Percentiles rank a stretch among this genome's conserved stretches.
Conservation (phyloP, 176 grass and related monocot genomes). For the Panicum miliaceum region DNA sequence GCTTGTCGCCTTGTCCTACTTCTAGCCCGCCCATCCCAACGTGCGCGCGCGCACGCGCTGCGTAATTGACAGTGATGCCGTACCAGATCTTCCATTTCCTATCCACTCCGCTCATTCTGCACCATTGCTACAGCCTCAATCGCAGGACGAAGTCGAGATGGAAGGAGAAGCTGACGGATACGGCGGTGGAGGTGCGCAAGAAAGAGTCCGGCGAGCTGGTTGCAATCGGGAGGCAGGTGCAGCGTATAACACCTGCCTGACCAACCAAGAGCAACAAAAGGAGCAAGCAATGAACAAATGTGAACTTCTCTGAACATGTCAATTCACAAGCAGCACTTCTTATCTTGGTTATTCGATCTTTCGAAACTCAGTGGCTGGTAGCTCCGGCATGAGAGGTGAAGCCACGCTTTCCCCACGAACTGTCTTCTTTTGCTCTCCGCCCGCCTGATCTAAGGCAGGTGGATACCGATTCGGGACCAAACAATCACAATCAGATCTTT, state of each 20-base stretch:
- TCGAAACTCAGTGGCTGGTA: too few relatives aligned
- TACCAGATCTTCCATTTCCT: not conserved
- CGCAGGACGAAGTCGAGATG: conserved; percentile 33
- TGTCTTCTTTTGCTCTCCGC: too few relatives aligned
- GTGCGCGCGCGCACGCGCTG: not conserved
- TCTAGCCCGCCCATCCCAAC: conserved; percentile 39
- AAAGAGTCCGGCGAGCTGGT: conserved; percentile 56
- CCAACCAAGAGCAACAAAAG: conserved; percentile 33
- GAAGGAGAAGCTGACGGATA: conserved; percentile 64
- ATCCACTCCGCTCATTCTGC: not conserved
- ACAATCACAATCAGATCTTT: too few relatives aligned
- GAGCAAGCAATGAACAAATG: too few relatives aligned
- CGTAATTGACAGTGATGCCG: not conserved
- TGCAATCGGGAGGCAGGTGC: conserved; percentile 63
- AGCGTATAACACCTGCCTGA: conserved; percentile 38
- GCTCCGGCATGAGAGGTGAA: too few relatives aligned
- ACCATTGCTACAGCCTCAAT: not conserved
- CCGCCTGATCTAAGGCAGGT: too few relatives aligned
- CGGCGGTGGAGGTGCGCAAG: conserved; percentile 46
- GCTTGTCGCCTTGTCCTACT: conserved; percentile 54
- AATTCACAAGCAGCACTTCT: too few relatives aligned
- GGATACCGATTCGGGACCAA: too few relatives aligned
- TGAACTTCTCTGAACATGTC: conserved; percentile 1
- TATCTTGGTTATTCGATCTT: too few relatives aligned
- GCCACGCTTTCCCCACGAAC: too few relatives aligned